Evolutionary conservation across 2,329 filamentous ascomycete species (phyloP).

Genomic region (Magnaporthales sp.): DNA sequence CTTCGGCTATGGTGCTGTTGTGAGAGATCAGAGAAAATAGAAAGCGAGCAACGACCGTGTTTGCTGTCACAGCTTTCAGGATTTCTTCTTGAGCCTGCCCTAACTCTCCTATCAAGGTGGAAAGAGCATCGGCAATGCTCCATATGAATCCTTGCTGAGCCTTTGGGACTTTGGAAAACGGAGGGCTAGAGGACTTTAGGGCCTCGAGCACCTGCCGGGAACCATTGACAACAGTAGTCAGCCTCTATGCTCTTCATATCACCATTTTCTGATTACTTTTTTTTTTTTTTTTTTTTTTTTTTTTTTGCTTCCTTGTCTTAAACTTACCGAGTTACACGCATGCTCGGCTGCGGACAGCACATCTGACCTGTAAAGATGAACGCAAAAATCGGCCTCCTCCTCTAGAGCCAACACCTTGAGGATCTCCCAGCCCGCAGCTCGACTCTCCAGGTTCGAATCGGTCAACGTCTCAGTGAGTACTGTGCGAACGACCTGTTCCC

Average conservation of each 20-base stretch:
- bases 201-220: constrained; percentile 15
- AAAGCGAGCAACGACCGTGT: constrained; percentile 39
- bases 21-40: constrained; percentile 42
- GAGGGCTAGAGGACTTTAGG: constrained; percentile 27
- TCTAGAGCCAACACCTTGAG: constrained; percentile 51
- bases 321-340: constrained; percentile 41
- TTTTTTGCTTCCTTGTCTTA: not conserved
- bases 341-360: constrained; percentile 51
- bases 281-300: no score
- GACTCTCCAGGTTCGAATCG: constrained; percentile 53
- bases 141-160: constrained; percentile 44
- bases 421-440: constrained; percentile 60
- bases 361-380: constrained; percentile 55
- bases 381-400: constrained; percentile 58
- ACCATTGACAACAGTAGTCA: constrained; percentile 13
- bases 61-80: constrained; percentile 41
- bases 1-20: constrained; percentile 28
- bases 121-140: constrained; percentile 44
- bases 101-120: constrained; percentile 43
- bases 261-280: not conserved
- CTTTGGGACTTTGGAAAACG: constrained; percentile 39
- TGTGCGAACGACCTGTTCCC: constrained; percentile 57
- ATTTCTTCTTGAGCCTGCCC: constrained; percentile 54
- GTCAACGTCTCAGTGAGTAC: constrained; percentile 56
- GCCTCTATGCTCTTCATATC: not conserved